Conservation (phyloP, 371 early-diverging fungal species). For the Circinella minor region DNA sequence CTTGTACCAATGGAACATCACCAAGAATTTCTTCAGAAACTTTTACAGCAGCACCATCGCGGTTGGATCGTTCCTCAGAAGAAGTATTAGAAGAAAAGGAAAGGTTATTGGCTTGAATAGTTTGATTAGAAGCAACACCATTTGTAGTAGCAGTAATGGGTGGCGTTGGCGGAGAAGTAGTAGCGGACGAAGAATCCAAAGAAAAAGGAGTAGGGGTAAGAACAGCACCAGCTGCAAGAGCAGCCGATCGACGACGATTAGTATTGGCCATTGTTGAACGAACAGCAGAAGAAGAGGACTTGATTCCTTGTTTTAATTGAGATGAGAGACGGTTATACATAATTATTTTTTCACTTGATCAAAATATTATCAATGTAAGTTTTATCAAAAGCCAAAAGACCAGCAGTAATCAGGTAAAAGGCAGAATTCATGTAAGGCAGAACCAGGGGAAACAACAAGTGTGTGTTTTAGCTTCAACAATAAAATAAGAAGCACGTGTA, state of each 20-base stretch:
- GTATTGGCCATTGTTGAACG: slow-evolving; percentile 13
- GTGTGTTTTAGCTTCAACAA: neutral
- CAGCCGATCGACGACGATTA: slow-evolving; percentile 11
- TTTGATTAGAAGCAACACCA: neutral
- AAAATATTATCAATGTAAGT: slow-evolving; percentile 52
- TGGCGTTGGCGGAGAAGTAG: neutral
- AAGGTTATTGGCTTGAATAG: neutral
- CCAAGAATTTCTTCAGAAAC: slow-evolving; percentile 64
- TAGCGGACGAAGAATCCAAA: slow-evolving; percentile 19
- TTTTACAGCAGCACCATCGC: slow-evolving; percentile 43
- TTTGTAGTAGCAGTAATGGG: neutral
- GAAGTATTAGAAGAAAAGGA: slow-evolving; percentile 5
- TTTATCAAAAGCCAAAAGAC: slow-evolving; percentile 54
- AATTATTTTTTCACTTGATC: slow-evolving; percentile 40
- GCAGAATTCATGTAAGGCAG: slow-evolving; percentile 43
- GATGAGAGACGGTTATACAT: slow-evolving; percentile 30
- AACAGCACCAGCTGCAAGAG: slow-evolving; percentile 9
- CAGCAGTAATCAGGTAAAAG: slow-evolving; percentile 52
- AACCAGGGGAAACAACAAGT: slow-evolving; percentile 2
- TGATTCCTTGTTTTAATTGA: slow-evolving; percentile 14
- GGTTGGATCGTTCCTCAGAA: slow-evolving; percentile 3
- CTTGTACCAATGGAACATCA: slow-evolving; percentile 57
- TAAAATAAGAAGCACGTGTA: neutral
- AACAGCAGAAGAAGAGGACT: slow-evolving; percentile 24
- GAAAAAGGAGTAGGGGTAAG: slow-evolving; percentile 8